Percentiles rank a stretch among this genome's conserved stretches.
phyloP scores from a whole-genome alignment of 2,329 filamentous ascomycete species.

The Emericellopsis cladophorae region DNA sequence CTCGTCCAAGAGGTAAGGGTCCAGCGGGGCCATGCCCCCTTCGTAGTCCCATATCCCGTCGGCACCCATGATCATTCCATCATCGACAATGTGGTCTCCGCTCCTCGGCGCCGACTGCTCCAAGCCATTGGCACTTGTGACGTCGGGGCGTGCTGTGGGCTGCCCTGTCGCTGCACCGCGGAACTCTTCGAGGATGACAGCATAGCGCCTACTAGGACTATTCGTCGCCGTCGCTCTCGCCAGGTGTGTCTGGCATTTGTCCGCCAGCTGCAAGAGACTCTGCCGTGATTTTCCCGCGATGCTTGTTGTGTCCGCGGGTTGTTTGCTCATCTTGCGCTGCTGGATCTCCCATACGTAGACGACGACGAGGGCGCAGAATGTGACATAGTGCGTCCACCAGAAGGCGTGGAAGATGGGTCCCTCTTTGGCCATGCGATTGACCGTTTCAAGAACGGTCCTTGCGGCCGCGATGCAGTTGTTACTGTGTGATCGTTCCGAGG shows the following conservation, averaged over 20 bases:
- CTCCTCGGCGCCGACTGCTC: neutral
- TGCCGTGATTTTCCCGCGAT: neutral
- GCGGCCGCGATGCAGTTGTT: slow-evolving; percentile 32
- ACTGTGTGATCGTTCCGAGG: slow-evolving; percentile 10
- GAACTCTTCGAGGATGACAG: slow-evolving; percentile 10
- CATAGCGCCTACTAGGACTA: slow-evolving; percentile 8
- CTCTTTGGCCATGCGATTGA: slow-evolving; percentile 24
- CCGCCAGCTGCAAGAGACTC: slow-evolving; percentile 25
- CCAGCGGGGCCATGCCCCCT: neutral
- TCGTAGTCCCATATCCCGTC: neutral
- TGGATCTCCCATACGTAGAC: slow-evolving; percentile 43
- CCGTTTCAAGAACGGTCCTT: slow-evolving; percentile 26
- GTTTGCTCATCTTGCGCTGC: slow-evolving; percentile 8
- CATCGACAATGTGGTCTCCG: neutral
- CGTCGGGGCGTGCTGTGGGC: neutral
- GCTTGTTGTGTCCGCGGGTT: too few species aligned
- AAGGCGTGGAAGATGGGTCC: slow-evolving; percentile 32
- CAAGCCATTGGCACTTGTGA: too few species aligned
- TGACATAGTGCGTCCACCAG: slow-evolving; percentile 40
- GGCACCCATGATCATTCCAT: neutral
- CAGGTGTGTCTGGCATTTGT: slow-evolving; percentile 8
- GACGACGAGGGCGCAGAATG: slow-evolving; percentile 39
- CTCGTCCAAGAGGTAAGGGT: slow-evolving; percentile 3
- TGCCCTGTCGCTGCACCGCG: slow-evolving; percentile 7
- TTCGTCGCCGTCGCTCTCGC: slow-evolving; percentile 7